These are phyloP conservation scores for Adansonia grandidieri DNA, from an alignment of 441 rosid genomes.

Conservation along the genomic window DNA sequence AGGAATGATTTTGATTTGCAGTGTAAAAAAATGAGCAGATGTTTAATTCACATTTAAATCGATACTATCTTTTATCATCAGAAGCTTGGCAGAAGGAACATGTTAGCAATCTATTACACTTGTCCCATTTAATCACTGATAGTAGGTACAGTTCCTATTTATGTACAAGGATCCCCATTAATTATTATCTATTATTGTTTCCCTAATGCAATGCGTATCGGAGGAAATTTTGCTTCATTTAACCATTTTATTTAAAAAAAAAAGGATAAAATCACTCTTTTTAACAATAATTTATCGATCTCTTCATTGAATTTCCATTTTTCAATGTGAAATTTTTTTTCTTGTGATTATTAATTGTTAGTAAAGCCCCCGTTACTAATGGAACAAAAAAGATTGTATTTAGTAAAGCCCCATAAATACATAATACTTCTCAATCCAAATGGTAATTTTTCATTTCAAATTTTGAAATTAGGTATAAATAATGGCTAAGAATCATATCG, in stretches of 20 bases:
- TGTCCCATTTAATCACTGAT: neutral
- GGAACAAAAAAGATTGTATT: too few relatives aligned
- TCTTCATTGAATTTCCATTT: too few relatives aligned
- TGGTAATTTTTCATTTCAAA: too few relatives aligned
- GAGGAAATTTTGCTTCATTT: neutral
- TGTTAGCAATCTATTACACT: constrained; percentile 3
- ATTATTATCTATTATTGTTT: neutral
- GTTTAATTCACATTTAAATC: neutral
- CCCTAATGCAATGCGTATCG: neutral
- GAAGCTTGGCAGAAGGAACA: constrained; percentile 10
- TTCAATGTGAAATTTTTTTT: too few relatives aligned
- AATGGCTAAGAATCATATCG: too few relatives aligned
- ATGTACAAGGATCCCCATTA: neutral
- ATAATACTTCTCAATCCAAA: too few relatives aligned
- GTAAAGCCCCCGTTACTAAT: too few relatives aligned
- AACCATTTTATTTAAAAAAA: neutral
- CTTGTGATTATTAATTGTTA: too few relatives aligned
- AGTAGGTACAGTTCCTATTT: neutral
- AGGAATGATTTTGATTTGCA: neutral
- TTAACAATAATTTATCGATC: too few relatives aligned
- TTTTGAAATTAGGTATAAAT: too few relatives aligned
- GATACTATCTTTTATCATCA: constrained; percentile 2
- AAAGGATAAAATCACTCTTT: neutral
- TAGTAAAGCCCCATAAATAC: too few relatives aligned
- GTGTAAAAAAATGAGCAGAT: neutral